phyloP scores from a whole-genome alignment of 2,329 filamentous ascomycete genomes.

The Claviceps sp. region DNA sequence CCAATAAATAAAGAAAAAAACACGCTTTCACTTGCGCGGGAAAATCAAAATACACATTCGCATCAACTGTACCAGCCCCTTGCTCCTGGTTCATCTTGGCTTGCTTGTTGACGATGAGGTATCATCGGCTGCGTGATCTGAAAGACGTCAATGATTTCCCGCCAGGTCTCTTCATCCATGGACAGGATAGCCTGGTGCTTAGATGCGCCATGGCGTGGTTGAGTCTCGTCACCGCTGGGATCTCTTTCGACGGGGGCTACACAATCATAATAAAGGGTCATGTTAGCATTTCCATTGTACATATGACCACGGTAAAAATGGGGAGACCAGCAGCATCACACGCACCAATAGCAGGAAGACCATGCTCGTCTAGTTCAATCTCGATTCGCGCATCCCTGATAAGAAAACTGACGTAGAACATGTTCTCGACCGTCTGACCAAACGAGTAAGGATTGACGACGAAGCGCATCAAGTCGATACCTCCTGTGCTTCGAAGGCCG shows the following conservation, averaged over 20 bases:
- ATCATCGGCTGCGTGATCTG: conserved; percentile 72
- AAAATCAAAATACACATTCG: neutral
- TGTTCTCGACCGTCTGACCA: conserved; percentile 87
- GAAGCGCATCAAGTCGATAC: conserved; percentile 72
- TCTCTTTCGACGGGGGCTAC: conserved; percentile 24
- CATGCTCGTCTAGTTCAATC: conserved; percentile 59
- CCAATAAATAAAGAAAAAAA: neutral
- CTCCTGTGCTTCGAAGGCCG: conserved; percentile 52
- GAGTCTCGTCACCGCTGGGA: conserved; percentile 31
- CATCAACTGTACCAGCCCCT: conserved; percentile 52
- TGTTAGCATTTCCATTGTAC: neutral
- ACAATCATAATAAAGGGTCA: neutral
- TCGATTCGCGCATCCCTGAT: conserved; percentile 73
- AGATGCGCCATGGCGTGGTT: conserved; percentile 37
- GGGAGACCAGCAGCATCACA: conserved; percentile 9
- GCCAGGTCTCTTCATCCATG: conserved; percentile 76
- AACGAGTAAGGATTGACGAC: conserved; percentile 84
- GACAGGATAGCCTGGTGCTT: conserved; percentile 81
- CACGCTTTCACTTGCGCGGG: neutral
- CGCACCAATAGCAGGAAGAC: conserved; percentile 70
- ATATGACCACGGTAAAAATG: neutral
- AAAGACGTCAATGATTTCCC: conserved; percentile 61
- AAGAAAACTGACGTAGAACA: conserved; percentile 93
- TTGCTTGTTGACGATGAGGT: conserved; percentile 56
- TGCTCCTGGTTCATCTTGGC: conserved; percentile 35